Conservation (phyloP, 2,329 filamentous ascomycete genomes). For the Exserohilum rostratum region DNA sequence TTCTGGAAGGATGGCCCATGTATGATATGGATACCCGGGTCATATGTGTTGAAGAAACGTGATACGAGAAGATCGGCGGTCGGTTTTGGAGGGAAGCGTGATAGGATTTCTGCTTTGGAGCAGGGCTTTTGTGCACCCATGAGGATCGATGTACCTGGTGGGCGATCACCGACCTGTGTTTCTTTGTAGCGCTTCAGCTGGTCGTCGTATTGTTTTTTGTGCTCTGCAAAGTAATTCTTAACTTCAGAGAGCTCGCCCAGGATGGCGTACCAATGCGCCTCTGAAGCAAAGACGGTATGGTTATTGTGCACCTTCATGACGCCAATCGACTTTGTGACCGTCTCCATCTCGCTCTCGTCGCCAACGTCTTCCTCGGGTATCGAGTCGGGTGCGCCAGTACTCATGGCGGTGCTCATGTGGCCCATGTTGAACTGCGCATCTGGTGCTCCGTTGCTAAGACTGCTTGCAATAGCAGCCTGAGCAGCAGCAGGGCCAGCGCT, state of each 20-base stretch:
- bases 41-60: slow-evolving; percentile 86
- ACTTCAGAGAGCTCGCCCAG: slow-evolving; percentile 79
- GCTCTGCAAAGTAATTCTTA: slow-evolving; percentile 82
- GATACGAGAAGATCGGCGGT: slow-evolving; percentile 84
- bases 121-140: slow-evolving; percentile 74
- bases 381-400: slow-evolving; percentile 61
- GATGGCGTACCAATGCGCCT: slow-evolving; percentile 61
- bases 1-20: slow-evolving; percentile 78
- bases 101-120: slow-evolving; percentile 76
- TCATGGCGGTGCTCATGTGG: slow-evolving; percentile 62
- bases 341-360: slow-evolving; percentile 68
- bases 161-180: slow-evolving; percentile 63
- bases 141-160: slow-evolving; percentile 74
- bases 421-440: slow-evolving; percentile 58
- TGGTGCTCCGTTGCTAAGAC: slow-evolving; percentile 48
- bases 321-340: slow-evolving; percentile 57
- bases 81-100: slow-evolving; percentile 78
- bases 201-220: slow-evolving; percentile 87
- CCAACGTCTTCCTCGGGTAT: slow-evolving; percentile 59
- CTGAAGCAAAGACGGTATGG: slow-evolving; percentile 56
- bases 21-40: slow-evolving; percentile 64
- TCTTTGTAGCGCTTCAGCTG: slow-evolving; percentile 78
- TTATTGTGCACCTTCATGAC: slow-evolving; percentile 61
- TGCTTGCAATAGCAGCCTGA: slow-evolving; percentile 61
- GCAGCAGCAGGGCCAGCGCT: slow-evolving; percentile 64